These are phyloP conservation scores for Acanthamoeba healyi DNA, from an alignment of 208 protist genomes.

Conservation along the genomic window DNA sequence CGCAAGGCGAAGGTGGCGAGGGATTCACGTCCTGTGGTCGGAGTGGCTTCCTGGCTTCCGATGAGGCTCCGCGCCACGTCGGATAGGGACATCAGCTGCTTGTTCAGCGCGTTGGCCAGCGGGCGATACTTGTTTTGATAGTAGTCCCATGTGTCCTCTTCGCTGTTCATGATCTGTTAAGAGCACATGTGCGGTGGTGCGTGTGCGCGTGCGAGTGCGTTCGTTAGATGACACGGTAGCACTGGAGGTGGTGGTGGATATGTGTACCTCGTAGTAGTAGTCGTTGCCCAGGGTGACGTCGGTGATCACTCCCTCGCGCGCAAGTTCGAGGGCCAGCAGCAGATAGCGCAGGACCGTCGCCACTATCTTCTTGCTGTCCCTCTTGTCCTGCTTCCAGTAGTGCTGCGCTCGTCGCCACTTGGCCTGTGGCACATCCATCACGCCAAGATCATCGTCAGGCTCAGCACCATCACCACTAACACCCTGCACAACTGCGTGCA, in stretches of 20 bases:
- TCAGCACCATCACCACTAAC: background rate
- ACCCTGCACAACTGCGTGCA: background rate
- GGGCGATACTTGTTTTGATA: slow-evolving; percentile 1
- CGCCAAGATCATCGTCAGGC: background rate
- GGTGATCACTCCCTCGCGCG: background rate
- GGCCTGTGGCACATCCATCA: background rate
- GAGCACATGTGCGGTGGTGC: background rate
- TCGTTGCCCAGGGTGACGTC: slow-evolving; percentile 26
- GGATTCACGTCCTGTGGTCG: background rate
- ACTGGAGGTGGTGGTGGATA: background rate
- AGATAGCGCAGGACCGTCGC: slow-evolving; percentile 7
- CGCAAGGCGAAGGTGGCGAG: background rate
- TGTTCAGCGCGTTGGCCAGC: background rate
- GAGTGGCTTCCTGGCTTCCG: background rate
- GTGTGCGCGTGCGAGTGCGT: too few species aligned
- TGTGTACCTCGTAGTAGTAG: slow-evolving; percentile 9
- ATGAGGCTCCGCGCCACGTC: background rate
- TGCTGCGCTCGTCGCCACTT: slow-evolving; percentile 48
- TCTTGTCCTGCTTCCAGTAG: slow-evolving; percentile 68
- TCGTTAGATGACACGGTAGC: too few species aligned
- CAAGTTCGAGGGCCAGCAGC: slow-evolving; percentile 19
- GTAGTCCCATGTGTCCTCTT: slow-evolving; percentile 27
- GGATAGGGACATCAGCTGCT: background rate
- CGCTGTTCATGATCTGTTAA: slow-evolving; percentile 11
- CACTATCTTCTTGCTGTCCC: slow-evolving; percentile 51